Evolutionary conservation across 495 filamentous ascomycete genomes (phyloP).

Genomic region (Xylaria venustula): DNA sequence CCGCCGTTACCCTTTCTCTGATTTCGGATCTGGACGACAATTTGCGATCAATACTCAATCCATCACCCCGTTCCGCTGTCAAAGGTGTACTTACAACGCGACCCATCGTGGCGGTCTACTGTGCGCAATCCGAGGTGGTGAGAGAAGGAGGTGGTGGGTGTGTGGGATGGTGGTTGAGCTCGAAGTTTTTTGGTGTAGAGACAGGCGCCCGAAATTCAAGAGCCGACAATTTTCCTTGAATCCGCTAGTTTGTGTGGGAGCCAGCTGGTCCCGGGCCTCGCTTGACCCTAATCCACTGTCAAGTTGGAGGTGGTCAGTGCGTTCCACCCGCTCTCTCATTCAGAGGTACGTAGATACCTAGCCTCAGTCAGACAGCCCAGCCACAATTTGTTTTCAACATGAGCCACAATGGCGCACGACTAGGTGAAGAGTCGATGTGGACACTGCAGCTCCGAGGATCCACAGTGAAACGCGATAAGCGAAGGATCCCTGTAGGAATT

Average conservation of each 20-base stretch:
- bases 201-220: conserved; percentile 22
- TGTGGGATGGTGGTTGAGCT: conserved; percentile 20
- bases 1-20: conserved; percentile 97
- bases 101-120: conserved; percentile 44
- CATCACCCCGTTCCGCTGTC: neutral
- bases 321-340: neutral
- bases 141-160: conserved; percentile 18
- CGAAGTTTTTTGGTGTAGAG: conserved; percentile 26
- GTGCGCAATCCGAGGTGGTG: conserved; percentile 32
- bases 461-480: neutral
- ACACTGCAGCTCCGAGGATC: too few species aligned
- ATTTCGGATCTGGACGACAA: conserved; percentile 69
- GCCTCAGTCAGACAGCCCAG: too few species aligned
- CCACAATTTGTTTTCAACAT: too few species aligned
- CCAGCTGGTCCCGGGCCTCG: conserved; percentile 18
- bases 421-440: too few species aligned
- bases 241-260: conserved; percentile 30
- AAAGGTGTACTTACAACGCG: conserved; percentile 51
- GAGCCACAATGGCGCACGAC: too few species aligned
- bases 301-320: conserved; percentile 7
- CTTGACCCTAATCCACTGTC: conserved; percentile 33
- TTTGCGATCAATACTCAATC: conserved; percentile 18
- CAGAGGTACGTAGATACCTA: neutral
- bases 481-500: neutral
- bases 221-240: conserved; percentile 34